Evolutionary conservation across 2,329 filamentous ascomycete genomes (phyloP).

Genomic region (Hymenoscyphus infarciens): DNA sequence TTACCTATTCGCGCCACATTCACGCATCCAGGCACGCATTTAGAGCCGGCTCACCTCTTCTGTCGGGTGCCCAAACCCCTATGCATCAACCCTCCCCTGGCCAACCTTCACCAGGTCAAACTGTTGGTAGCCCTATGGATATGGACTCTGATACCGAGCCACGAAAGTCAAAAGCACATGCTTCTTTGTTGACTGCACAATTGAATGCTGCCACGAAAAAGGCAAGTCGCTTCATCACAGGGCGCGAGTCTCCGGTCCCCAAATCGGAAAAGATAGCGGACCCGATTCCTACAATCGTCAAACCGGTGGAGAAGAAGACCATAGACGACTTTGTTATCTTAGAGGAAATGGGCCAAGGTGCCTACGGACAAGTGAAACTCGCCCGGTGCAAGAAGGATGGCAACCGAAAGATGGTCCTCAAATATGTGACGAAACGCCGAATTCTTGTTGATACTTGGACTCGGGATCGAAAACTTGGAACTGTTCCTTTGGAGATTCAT

Average conservation of each 20-base stretch:
- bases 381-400: constrained; percentile 76
- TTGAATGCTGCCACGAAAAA: constrained; percentile 54
- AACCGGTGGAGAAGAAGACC: constrained; percentile 63
- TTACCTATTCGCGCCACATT: constrained; percentile 91
- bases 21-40: constrained; percentile 66
- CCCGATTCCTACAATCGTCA: constrained; percentile 35
- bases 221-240: constrained; percentile 52
- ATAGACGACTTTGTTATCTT: constrained; percentile 90
- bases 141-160: constrained; percentile 52
- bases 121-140: constrained; percentile 54
- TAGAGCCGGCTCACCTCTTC: constrained; percentile 59
- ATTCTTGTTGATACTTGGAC: constrained; percentile 99
- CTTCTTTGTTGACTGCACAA: constrained; percentile 51
- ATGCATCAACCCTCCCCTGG: constrained; percentile 76
- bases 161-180: constrained; percentile 39
- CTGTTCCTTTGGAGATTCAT: constrained; percentile 94
- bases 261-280: constrained; percentile 34
- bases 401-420: constrained; percentile 83
- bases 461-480: constrained; percentile 84
- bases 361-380: constrained; percentile 96
- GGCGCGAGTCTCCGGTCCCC: constrained; percentile 36
- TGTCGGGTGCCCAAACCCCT: constrained; percentile 66
- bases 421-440: constrained; percentile 94
- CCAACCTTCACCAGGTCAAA: constrained; percentile 47
- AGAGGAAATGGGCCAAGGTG: constrained; percentile 97